Conservation (phyloP, 2,329 filamentous ascomycete genomes). For the Rugonectria rugulosa region DNA sequence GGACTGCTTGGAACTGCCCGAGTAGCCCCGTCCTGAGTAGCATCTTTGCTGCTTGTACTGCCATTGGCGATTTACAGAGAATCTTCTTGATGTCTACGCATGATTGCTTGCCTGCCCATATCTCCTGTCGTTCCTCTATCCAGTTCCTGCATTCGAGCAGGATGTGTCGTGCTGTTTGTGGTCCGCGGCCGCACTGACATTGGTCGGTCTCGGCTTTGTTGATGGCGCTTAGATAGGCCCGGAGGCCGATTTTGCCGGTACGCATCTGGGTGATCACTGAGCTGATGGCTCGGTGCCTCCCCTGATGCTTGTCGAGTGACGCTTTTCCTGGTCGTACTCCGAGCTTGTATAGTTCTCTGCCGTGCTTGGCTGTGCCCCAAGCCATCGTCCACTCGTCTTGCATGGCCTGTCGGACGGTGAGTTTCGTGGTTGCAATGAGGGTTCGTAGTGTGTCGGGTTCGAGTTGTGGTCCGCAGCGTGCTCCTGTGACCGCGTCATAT, state of each 20-base stretch:
- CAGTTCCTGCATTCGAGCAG: conserved; percentile 10
- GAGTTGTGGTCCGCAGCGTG: neutral
- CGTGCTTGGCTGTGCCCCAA: conserved; percentile 1
- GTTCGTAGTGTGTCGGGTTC: conserved; percentile 12
- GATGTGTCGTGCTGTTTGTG: neutral
- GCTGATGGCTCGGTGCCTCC: neutral
- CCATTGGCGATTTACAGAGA: neutral
- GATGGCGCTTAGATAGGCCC: conserved; percentile 1
- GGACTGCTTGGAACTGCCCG: neutral
- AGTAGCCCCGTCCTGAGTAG: neutral
- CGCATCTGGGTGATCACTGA: conserved; percentile 2
- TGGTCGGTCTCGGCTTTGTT: neutral
- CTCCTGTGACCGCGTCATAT: conserved; percentile 21
- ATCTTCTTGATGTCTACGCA: neutral
- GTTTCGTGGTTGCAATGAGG: conserved; percentile 23
- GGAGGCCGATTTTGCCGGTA: conserved; percentile 4
- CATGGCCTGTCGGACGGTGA: conserved; percentile 22
- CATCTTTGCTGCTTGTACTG: conserved; percentile 1
- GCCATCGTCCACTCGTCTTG: conserved; percentile 15
- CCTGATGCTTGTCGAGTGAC: neutral
- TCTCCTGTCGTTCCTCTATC: neutral
- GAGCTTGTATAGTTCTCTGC: neutral
- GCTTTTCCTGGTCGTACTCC: neutral
- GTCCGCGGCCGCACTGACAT: neutral
- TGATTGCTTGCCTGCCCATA: neutral